These are phyloP conservation scores for Nannochloropsis salina DNA, from an alignment of 108 stramenopile genomes.

Conservation along the genomic window DNA sequence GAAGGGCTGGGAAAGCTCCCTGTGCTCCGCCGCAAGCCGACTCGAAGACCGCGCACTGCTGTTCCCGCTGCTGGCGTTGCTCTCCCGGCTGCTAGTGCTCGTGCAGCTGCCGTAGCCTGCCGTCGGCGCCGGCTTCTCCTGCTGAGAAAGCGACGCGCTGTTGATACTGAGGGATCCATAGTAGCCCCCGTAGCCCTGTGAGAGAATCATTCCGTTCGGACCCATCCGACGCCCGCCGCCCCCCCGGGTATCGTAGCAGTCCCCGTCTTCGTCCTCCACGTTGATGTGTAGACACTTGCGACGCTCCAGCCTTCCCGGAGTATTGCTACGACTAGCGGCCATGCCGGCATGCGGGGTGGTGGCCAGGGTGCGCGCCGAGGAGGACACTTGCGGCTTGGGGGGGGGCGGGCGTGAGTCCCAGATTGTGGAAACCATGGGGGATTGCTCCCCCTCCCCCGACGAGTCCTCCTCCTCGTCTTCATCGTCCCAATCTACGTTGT, in stretches of 20 bases:
- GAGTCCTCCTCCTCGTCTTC: background rate
- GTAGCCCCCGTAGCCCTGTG: background rate
- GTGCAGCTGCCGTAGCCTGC: background rate
- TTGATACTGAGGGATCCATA: background rate
- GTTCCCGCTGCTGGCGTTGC: background rate
- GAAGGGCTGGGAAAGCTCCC: too few relatives aligned
- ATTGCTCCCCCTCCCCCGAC: background rate
- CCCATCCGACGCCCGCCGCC: background rate
- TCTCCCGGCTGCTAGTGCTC: background rate
- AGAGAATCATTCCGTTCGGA: background rate
- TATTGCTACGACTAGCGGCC: background rate
- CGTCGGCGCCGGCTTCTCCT: background rate
- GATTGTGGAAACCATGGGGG: too few relatives aligned
- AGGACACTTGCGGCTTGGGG: background rate
- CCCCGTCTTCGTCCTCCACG: background rate
- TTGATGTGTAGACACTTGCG: background rate
- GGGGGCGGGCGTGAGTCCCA: too few relatives aligned
- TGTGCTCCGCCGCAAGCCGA: too few relatives aligned
- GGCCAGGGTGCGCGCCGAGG: constrained; percentile 18
- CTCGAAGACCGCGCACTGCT: background rate
- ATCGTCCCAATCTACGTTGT: background rate
- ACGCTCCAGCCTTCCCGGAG: background rate
- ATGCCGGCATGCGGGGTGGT: background rate
- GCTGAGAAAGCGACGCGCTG: background rate
- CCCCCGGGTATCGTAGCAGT: background rate